phyloP scores from a whole-genome alignment of 176 grass and related monocot genomes.

The sorghum (Sorghum bicolor) region DNA sequence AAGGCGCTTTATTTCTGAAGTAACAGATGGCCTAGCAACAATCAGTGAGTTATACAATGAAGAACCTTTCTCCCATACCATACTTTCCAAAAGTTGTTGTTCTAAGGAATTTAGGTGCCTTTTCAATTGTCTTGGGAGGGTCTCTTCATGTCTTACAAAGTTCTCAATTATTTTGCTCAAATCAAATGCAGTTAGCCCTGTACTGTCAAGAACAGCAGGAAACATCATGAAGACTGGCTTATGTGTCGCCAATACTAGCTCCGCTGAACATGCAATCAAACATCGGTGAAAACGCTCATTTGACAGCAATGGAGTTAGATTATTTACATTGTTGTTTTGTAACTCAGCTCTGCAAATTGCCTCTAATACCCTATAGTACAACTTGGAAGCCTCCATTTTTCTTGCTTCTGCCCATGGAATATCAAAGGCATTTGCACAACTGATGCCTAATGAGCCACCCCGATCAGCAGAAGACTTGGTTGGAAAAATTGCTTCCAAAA shows the following conservation, averaged over 20 bases:
- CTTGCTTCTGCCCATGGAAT: slow-evolving; percentile 81
- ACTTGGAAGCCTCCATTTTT: slow-evolving; percentile 87
- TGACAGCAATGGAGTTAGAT: slow-evolving; percentile 73
- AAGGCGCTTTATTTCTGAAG: slow-evolving; percentile 62
- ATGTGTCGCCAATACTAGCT: slow-evolving; percentile 87
- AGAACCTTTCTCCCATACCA: slow-evolving; percentile 89
- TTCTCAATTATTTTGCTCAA: slow-evolving; percentile 95
- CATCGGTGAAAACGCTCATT: slow-evolving; percentile 92
- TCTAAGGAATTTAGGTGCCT: slow-evolving; percentile 93
- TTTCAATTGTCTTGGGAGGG: slow-evolving; percentile 90
- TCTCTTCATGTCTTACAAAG: slow-evolving; percentile 90
- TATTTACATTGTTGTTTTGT: slow-evolving; percentile 46
- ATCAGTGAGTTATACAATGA: slow-evolving; percentile 94
- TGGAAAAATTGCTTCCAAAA: slow-evolving; percentile 91
- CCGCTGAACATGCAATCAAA: slow-evolving; percentile 92
- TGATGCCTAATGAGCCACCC: slow-evolving; percentile 46
- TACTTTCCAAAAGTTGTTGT: slow-evolving; percentile 87
- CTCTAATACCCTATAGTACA: slow-evolving; percentile 88
- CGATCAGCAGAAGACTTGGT: slow-evolving; percentile 45
- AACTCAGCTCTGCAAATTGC: slow-evolving; percentile 77
- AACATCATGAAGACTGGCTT: slow-evolving; percentile 97
- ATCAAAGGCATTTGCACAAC: slow-evolving; percentile 67
- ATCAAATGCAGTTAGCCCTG: slow-evolving; percentile 97
- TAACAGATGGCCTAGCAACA: slow-evolving; percentile 61
- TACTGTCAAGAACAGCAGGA: slow-evolving; percentile 82